Conservation (phyloP, 1,139 yeast genomes). For the Blastobotrys proliferans region DNA sequence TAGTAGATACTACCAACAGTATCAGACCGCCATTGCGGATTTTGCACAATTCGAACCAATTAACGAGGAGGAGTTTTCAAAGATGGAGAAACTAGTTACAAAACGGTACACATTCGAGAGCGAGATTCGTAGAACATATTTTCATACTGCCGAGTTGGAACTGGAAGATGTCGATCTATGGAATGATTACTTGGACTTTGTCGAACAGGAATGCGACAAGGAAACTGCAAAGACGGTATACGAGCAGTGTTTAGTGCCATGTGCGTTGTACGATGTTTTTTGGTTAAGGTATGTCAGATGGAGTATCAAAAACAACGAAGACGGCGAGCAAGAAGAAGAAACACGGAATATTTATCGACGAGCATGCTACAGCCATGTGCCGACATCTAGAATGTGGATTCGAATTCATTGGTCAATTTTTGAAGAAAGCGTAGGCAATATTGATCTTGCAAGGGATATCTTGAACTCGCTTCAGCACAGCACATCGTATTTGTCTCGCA, state of each 20-base stretch:
- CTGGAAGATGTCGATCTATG: slow-evolving; percentile 53
- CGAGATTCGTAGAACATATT: slow-evolving; percentile 48
- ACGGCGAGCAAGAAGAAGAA: slow-evolving; percentile 24
- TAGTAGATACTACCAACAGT: slow-evolving; percentile 50
- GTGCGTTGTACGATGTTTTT: slow-evolving; percentile 51
- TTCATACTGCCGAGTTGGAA: slow-evolving; percentile 44
- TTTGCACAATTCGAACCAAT: slow-evolving; percentile 19
- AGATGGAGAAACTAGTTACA: slow-evolving; percentile 4
- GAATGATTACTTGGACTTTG: slow-evolving; percentile 58
- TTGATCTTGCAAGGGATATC: slow-evolving; percentile 32
- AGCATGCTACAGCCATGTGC: slow-evolving; percentile 33
- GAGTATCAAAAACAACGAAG: slow-evolving; percentile 23
- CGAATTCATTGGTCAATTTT: slow-evolving; percentile 36
- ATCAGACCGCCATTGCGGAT: too few relatives aligned
- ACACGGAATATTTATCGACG: slow-evolving; percentile 32
- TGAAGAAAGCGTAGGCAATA: slow-evolving; percentile 33
- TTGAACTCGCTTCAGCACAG: slow-evolving; percentile 13
- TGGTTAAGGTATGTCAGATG: slow-evolving; percentile 61
- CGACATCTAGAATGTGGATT: slow-evolving; percentile 31
- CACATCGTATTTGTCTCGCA: neutral
- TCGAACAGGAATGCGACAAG: slow-evolving; percentile 37
- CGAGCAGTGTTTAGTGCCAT: slow-evolving; percentile 46
- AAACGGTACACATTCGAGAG: slow-evolving; percentile 46
- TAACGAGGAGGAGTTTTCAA: slow-evolving; percentile 1
- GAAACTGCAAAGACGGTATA: slow-evolving; percentile 41